phyloP scores from a whole-genome alignment of 2,329 filamentous ascomycete species.

The Daldinia sp. region DNA sequence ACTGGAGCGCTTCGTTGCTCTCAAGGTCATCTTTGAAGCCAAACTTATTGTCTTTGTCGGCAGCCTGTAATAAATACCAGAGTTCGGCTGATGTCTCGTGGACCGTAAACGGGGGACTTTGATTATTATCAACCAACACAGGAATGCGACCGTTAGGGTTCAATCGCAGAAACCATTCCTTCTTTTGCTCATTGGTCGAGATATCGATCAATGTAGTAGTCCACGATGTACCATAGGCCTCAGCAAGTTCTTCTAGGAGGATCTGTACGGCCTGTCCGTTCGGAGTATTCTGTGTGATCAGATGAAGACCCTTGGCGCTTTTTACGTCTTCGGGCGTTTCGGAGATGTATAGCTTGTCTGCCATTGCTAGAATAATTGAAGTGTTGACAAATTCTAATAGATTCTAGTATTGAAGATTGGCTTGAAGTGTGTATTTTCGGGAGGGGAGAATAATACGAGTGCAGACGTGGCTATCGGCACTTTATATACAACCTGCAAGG shows the following conservation, averaged over 20 bases:
- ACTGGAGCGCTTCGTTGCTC: constrained; percentile 55
- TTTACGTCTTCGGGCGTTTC: constrained; percentile 39
- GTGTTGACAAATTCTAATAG: too few species aligned
- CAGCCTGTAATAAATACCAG: constrained; percentile 59
- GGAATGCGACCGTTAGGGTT: constrained; percentile 60
- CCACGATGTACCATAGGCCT: constrained; percentile 58
- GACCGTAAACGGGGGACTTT: constrained; percentile 58
- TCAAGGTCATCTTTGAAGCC: constrained; percentile 61
- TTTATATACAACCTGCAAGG: not conserved
- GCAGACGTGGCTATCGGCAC: too few species aligned
- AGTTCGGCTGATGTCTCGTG: constrained; percentile 63
- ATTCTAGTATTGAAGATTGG: too few species aligned
- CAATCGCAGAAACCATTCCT: constrained; percentile 60
- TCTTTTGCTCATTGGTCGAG: constrained; percentile 62
- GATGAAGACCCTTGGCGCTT: constrained; percentile 37
- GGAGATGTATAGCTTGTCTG: constrained; percentile 37
- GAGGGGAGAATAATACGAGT: not conserved
- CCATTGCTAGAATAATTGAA: constrained; percentile 15
- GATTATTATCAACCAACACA: constrained; percentile 58
- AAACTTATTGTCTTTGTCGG: constrained; percentile 59
- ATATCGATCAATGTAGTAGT: constrained; percentile 59
- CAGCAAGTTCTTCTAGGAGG: constrained; percentile 57
- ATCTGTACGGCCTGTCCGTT: constrained; percentile 41
- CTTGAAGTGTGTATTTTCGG: not conserved
- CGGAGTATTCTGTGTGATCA: constrained; percentile 40